Base-by-base conservation (phyloP, 1,139 yeast genomes). In the Debaryomyces fabryi region DNA sequence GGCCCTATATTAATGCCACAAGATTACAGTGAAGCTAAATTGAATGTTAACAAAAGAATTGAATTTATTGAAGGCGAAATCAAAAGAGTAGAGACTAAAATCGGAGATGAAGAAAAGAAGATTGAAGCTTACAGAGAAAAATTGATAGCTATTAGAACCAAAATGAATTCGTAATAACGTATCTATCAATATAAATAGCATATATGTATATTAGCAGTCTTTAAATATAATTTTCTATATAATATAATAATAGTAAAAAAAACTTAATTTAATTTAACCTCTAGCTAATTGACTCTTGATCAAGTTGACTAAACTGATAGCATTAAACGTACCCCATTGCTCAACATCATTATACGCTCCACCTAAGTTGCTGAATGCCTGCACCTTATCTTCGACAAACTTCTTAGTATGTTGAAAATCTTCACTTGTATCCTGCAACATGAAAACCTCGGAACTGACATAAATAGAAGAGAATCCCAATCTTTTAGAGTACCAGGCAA, bases 1-100 rank as follows among this genome's bases (percentile, higher is more conserved):
- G 99, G 99, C 0, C 96, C 97, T 9, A 91, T 92, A 6, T 76
- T 93, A 52, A 76, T 93, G 52, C 97, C 97, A 2, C 97, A 92
- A 62, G 96, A 91, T 48, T 81, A 80, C 54, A 66, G 66, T 12
- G 98, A 93, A 65, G 96, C 98, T 32, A 81, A 83, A 57, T 59
- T 80, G 60, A 93, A 92, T 61, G 97, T 93, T 33, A 80, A 77
- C 29, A 93, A 92, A 67, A 85, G 99, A 66, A 78, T 93, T 44
- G 97, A 91, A 65, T 93, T 89, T 59, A 93, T 93, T 47, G 75
- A 81, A 54, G 75, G 74, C 32, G 98, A 93, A 68, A 88, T 93
- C 55, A 74, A 75, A 46, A 70, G 88, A 47, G 87, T 86, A 32
- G 93, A 87, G 56, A 68, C 67, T 6, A 82, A 80, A 58, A 81